phyloP scores from a whole-genome alignment of 2,329 filamentous ascomycete species.

The Polytolypa hystricis region DNA sequence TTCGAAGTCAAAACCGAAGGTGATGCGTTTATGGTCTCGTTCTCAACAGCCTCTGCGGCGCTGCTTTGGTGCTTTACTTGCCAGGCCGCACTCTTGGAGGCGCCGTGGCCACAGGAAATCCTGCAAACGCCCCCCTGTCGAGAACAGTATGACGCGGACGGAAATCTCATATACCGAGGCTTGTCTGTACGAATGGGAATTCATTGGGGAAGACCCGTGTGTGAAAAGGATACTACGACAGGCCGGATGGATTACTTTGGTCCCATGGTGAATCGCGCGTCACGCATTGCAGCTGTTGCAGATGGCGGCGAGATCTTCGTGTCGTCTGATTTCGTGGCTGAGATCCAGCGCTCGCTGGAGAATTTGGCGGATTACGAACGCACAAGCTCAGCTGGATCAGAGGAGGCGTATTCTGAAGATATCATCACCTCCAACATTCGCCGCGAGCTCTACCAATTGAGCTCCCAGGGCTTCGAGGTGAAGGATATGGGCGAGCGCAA shows the following conservation, averaged over 20 bases:
- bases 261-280: slow-evolving; percentile 96
- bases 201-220: slow-evolving; percentile 89
- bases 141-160: slow-evolving; percentile 70
- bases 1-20: slow-evolving; percentile 99
- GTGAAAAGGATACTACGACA: slow-evolving; percentile 90
- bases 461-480: slow-evolving; percentile 87
- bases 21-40: slow-evolving; percentile 98
- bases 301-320: slow-evolving; percentile 96
- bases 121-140: slow-evolving; percentile 76
- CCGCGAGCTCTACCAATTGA: slow-evolving; percentile 75
- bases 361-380: slow-evolving; percentile 79
- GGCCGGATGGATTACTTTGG: slow-evolving; percentile 99
- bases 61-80: slow-evolving; percentile 95
- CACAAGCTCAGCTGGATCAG: slow-evolving; percentile 54
- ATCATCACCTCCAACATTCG: slow-evolving; percentile 64
- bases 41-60: slow-evolving; percentile 88
- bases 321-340: slow-evolving; percentile 91
- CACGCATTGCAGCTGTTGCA: slow-evolving; percentile 85
- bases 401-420: slow-evolving; percentile 68
- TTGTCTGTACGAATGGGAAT: slow-evolving; percentile 95
- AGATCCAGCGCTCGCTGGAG: slow-evolving; percentile 84
- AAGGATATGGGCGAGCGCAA: slow-evolving; percentile 94
- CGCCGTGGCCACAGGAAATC: slow-evolving; percentile 88
- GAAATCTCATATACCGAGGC: slow-evolving; percentile 82
- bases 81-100: slow-evolving; percentile 75